Conservation (phyloP, 108 stramenopile species). For the Cyclotella cryptica region DNA sequence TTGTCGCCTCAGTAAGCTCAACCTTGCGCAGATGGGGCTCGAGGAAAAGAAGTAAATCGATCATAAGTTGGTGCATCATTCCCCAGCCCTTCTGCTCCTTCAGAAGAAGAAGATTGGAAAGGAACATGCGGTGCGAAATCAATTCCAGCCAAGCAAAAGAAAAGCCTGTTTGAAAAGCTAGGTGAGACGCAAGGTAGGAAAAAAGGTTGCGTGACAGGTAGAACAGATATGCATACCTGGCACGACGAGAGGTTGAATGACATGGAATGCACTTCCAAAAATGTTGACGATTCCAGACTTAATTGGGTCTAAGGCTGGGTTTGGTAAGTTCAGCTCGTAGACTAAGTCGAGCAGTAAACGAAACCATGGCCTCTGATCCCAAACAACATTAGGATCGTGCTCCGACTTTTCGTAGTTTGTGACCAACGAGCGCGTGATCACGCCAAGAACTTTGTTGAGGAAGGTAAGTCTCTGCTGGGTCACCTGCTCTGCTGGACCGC, state of each 20-base stretch:
- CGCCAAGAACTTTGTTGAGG: slow-evolving; percentile 93
- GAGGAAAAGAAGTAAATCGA: slow-evolving; percentile 94
- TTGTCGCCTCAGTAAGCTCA: slow-evolving; percentile 86
- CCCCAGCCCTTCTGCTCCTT: slow-evolving; percentile 94
- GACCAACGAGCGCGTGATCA: slow-evolving; percentile 83
- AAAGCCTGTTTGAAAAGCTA: slow-evolving; percentile 62
- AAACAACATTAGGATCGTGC: slow-evolving; percentile 39
- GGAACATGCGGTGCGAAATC: slow-evolving; percentile 94
- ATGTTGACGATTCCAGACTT: slow-evolving; percentile 83
- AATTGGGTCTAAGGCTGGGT: slow-evolving; percentile 77
- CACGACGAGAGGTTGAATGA: slow-evolving; percentile 93
- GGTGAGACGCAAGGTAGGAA: slow-evolving; percentile 1
- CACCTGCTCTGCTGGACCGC: slow-evolving; percentile 67
- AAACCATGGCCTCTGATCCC: slow-evolving; percentile 99
- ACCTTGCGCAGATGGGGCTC: slow-evolving; percentile 89
- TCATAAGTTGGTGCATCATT: slow-evolving; percentile 94
- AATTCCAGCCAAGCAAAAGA: slow-evolving; percentile 99
- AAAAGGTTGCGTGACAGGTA: not conserved
- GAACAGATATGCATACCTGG: slow-evolving; percentile 68
- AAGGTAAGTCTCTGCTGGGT: slow-evolving; percentile 76
- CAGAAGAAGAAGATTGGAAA: slow-evolving; percentile 92
- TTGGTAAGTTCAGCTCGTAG: slow-evolving; percentile 92
- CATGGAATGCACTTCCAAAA: slow-evolving; percentile 93
- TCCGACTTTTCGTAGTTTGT: slow-evolving; percentile 70
- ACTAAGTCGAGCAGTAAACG: slow-evolving; percentile 94